Base-by-base conservation (phyloP, 805 yeast genomes). In the Candida maesae region DNA sequence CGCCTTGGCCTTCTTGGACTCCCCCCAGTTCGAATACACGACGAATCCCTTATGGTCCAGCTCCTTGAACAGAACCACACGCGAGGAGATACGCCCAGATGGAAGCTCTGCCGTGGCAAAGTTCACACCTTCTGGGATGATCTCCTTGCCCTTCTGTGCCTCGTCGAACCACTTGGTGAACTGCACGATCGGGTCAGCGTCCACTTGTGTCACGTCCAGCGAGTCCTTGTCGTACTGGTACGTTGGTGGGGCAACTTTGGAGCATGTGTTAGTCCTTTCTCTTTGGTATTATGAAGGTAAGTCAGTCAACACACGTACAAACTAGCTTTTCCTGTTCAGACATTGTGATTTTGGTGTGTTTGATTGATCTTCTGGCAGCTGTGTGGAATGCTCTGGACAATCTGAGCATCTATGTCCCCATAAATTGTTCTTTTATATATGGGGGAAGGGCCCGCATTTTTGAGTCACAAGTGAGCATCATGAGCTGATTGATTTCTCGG, bases 21-120 rank as follows among this genome's bases (percentile, higher is more conserved):
- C 73, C 24, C 73, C 87, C 95, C 96, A 90, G 64, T 93, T 93
- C 41, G 97, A 87, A 64, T 86, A 93, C 31, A 93, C 71, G 9
- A 89, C 77, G 53, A 91, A 84, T 4, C 97, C 99, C 33, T 75
- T 71, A 38, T 75, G 70, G 61, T 91, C 98, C 44, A 93, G 72
- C 58, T 93, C 98, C 58, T 93, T 93, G 64, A 93, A 77, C 39
- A 93, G 71, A 2, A 93, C 91, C 9, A 84, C 75, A 41, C 99
- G 71, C 6, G 90, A 79, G 0, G 95, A 82, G 1, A 93, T 87
- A 45, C 95, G 69, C n/a, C 99, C 99, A 2, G 84, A 74, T 8
- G 97, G 97, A 46, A 90, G 67, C 44, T 78, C 71, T 1, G 95
- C 95, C 3, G 99, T 90, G 8, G 97, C 77, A n/a, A 93, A 77